Conservation (phyloP, 1,284 basidiomycete species). For the Gomphus sp. region DNA sequence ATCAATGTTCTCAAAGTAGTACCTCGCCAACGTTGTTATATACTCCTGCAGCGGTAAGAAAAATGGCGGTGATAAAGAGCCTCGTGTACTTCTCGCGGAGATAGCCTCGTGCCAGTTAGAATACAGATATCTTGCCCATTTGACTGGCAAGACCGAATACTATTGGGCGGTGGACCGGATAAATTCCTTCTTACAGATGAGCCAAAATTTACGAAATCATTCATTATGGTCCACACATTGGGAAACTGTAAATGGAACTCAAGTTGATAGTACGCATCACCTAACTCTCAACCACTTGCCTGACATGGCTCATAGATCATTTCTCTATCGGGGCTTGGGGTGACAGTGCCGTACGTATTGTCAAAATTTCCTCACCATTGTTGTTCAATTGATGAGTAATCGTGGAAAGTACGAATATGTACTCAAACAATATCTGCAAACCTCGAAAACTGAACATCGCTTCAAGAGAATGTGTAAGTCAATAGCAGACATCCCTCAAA, state of each 20-base stretch:
- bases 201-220: constrained; percentile 7
- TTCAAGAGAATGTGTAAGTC: constrained; percentile 57
- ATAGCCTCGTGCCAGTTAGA: constrained; percentile 50
- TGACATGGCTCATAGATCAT: constrained; percentile 25
- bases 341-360: constrained; percentile 41
- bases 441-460: constrained; percentile 45
- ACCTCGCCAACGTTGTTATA: neutral
- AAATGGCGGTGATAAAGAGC: neutral
- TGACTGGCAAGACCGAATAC: constrained; percentile 45
- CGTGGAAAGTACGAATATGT: constrained; percentile 50
- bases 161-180: constrained; percentile 21
- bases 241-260: constrained; percentile 4
- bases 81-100: constrained; percentile 29
- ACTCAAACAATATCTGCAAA: constrained; percentile 63
- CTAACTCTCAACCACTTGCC: constrained; percentile 1
- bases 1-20: neutral
- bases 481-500: neutral
- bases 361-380: neutral
- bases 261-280: neutral
- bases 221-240: constrained; percentile 8
- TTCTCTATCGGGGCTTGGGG: constrained; percentile 55
- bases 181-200: constrained; percentile 11
- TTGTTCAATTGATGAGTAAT: neutral
- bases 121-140: constrained; percentile 54
- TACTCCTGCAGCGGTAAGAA: neutral